Base-by-base conservation (phyloP, 2,329 filamentous ascomycete species). In the Raffaelea arxii region DNA sequence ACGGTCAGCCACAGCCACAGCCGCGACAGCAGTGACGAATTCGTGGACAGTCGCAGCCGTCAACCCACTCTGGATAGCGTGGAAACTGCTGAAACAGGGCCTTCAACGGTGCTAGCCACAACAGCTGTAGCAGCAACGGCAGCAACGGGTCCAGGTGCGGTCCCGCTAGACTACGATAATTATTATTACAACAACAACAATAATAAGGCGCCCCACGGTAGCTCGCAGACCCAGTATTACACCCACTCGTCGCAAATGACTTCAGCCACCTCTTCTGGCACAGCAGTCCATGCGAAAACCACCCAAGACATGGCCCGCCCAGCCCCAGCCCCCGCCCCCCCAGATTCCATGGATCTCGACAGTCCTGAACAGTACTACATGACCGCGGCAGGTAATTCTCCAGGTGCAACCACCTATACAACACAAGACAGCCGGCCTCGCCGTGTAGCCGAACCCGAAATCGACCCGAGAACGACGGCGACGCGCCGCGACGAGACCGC, bases 21-120 rank as follows among this genome's bases (percentile, higher is more conserved):
- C 37, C 59, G 68, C 48, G 59, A 63, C 14, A 53, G 58, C 27
- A 50, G 55, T 53, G 53, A 60, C 27, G 25, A 50, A 38, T 25
- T 22, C 24, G 18, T 25, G 14, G 47, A 42, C 10, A 3, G 14
- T 25, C 32, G 18, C 10, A 16, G 6, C 35, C n/a, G 7, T 10
- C 32, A 43, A 19, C 41, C 46, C 7, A 30, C 41, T 6, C 18
- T 25, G 24, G 45, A 40, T 4, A 18, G 36, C 25, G 32, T 23
- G 3, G 30, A 43, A 21, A 25, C 27, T 6, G 25, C 30, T 41
- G 58, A 65, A 6, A 58, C 66, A 39, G 68, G 64, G 11, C 72
- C 77, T 18, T 66, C 69, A 43, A 78, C 75, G 27, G 75, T 72
- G 24, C 77, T 81, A 46, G 71, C 70, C 55, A 72, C 68, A 9